phyloP scores from a whole-genome alignment of 371 early-diverging fungal species.

The Saksenaea vasiformis region DNA sequence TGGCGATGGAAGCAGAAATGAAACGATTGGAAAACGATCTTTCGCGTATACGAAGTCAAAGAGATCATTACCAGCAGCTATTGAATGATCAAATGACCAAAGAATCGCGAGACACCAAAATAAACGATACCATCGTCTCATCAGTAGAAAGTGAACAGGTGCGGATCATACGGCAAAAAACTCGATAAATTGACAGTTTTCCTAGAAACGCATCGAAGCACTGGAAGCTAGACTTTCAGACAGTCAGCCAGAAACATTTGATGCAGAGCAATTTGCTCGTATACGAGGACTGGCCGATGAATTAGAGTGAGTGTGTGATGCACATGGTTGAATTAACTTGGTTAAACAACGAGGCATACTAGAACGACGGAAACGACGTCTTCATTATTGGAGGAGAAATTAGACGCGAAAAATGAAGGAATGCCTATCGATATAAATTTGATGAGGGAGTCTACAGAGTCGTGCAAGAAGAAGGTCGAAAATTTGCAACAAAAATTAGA shows the following conservation, averaged over 20 bases:
- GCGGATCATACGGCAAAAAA: slow-evolving; percentile 16
- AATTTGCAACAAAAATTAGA: slow-evolving; percentile 2
- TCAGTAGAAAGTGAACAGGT: slow-evolving; percentile 40
- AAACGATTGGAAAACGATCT: slow-evolving; percentile 77
- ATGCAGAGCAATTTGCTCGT: background rate
- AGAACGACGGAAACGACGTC: background rate
- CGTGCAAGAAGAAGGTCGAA: background rate
- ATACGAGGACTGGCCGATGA: background rate
- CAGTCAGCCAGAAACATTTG: background rate
- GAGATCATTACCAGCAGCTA: slow-evolving; percentile 43
- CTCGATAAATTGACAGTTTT: background rate
- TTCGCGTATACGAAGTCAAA: slow-evolving; percentile 72
- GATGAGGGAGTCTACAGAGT: background rate
- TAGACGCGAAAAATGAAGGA: background rate
- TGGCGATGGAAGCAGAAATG: slow-evolving; percentile 66
- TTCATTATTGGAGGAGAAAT: background rate
- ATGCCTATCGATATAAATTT: background rate
- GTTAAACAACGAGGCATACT: background rate
- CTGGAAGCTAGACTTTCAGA: background rate
- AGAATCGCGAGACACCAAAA: slow-evolving; percentile 19
- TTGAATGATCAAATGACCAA: slow-evolving; percentile 26
- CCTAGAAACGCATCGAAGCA: background rate
- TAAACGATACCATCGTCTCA: slow-evolving; percentile 18
- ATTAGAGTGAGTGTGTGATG: background rate
- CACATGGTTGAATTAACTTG: background rate